Percentiles rank a stretch among this genome's conserved stretches.
Conservation (phyloP, 2,329 filamentous ascomycete species). For the Corniculantispora saksenae region DNA sequence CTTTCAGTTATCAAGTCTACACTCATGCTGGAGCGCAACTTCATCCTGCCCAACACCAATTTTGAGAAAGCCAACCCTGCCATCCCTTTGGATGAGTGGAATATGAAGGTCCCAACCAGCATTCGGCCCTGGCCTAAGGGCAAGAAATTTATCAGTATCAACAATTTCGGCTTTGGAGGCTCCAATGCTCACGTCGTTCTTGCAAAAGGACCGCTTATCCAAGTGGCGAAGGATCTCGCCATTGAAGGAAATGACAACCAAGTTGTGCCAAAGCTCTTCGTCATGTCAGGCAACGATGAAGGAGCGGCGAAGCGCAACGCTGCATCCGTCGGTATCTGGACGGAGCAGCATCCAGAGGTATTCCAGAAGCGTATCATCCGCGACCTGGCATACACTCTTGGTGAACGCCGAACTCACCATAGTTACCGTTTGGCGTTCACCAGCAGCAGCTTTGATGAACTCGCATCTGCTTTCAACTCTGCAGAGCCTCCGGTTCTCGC, state of each 20-base stretch:
- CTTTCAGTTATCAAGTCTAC: conserved; percentile 53
- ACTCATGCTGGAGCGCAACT: conserved; percentile 51
- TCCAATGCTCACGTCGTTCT: conserved; percentile 46
- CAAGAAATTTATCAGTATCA: conserved; percentile 53
- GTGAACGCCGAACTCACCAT: conserved; percentile 45
- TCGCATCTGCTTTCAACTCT: conserved; percentile 29
- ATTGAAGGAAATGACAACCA: conserved; percentile 17
- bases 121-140: conserved; percentile 48
- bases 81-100: conserved; percentile 52
- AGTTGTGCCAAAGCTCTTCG: conserved; percentile 40
- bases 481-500: conserved; percentile 22
- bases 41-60: conserved; percentile 51
- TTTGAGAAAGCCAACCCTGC: conserved; percentile 51
- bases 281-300: conserved; percentile 42
- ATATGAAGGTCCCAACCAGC: conserved; percentile 47
- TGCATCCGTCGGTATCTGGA: conserved; percentile 37
- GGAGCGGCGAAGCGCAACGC: conserved; percentile 33
- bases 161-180: conserved; percentile 49
- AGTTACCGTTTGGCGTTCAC: conserved; percentile 46
- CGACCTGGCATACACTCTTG: conserved; percentile 50
- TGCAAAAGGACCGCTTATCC: conserved; percentile 36
- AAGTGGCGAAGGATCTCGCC: conserved; percentile 10
- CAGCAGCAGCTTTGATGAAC: conserved; percentile 45
- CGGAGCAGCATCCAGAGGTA: conserved; percentile 44
- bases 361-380: conserved; percentile 45